phyloP scores from a whole-genome alignment of 1,139 yeast species.

The Candida smagusa region DNA sequence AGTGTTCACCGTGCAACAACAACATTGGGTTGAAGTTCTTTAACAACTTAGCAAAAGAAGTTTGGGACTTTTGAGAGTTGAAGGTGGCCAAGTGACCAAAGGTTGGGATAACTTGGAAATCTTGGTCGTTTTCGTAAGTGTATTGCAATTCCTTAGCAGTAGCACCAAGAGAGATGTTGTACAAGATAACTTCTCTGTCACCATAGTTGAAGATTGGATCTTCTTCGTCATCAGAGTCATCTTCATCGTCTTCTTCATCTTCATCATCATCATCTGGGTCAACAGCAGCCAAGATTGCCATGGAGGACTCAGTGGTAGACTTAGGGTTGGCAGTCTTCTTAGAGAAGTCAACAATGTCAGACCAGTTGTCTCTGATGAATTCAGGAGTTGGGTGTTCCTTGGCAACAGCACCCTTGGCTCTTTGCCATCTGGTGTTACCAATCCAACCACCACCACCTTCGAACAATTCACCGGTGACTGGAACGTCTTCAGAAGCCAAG shows the following conservation, averaged over 20 bases:
- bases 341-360: constrained; percentile 61
- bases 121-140: constrained; percentile 70
- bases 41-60: constrained; percentile 56
- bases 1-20: constrained; percentile 94
- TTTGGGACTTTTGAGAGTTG: constrained; percentile 49
- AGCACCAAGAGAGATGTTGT: constrained; percentile 91
- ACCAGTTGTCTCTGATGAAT: constrained; percentile 66
- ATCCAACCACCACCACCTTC: constrained; percentile 85
- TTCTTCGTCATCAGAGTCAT: constrained; percentile 51
- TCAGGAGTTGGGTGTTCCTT: constrained; percentile 58
- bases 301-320: constrained; percentile 71
- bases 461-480: constrained; percentile 61
- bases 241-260: constrained; percentile 47
- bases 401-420: constrained; percentile 81
- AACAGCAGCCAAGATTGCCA: constrained; percentile 71
- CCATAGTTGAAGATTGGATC: constrained; percentile 49
- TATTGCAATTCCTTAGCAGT: constrained; percentile 72
- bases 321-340: constrained; percentile 58
- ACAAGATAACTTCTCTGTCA: constrained; percentile 73
- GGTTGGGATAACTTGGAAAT: constrained; percentile 89
- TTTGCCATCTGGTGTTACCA: constrained; percentile 93
- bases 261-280: constrained; percentile 51
- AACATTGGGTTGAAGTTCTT: constrained; percentile 86
- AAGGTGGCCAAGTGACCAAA: constrained; percentile 82
- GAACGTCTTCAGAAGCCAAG: constrained; percentile 71